Evolutionary conservation across 352 stramenopile species (phyloP), one percentile per base, ranked within the genome.

Genomic region (Phytopythium montanum): DNA sequence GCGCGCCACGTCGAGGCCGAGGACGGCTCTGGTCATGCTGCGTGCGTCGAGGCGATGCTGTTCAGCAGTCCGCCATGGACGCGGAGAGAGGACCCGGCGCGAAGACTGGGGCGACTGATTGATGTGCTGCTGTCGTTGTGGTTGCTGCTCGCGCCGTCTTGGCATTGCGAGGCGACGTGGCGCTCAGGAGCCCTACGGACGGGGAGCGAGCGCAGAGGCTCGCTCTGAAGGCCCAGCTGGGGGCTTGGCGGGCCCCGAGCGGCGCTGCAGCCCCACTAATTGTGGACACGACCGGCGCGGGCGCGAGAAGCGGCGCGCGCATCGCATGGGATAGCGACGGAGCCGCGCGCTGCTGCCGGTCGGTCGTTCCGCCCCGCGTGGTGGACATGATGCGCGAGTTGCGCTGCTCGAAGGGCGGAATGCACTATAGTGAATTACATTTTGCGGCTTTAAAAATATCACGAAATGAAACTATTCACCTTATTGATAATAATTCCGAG

Each of bases 271-370:
- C 49, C 36, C 28, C 28, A 54, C 49, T 54, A 54, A 54, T 42
- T 54, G 49, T 54, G 49, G 49, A 54, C 49, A 54, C 49, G 49
- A 49, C 42, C 42, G 45, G 13, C 49, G 49, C 31, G 26, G 28
- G 49, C 49, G 29, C 26, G 49, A 54, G 49, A 54, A 39, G 49
- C 49, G 49, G 49, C 49, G n/a, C 49, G 28, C 42, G 26, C 14
- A 36, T n/a, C 49, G 21, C 28, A 54, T 54, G 49, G 49, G 49
- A 54, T 54, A 54, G 49, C 14, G 21, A 25, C 26, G 49, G 49
- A 54, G 28, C 28, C 26, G 29, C 49, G 5, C 13, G n/a, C n/a
- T n/a, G n/a, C n/a, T n/a, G n/a, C n/a, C n/a, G 7, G 31, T 10
- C 5, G 31, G 31, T 36, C 31, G 31, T 36, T 36, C 31, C 31